Evolutionary conservation across 1,139 yeast species (phyloP).

Genomic region (Yamadazyma taylorii): DNA sequence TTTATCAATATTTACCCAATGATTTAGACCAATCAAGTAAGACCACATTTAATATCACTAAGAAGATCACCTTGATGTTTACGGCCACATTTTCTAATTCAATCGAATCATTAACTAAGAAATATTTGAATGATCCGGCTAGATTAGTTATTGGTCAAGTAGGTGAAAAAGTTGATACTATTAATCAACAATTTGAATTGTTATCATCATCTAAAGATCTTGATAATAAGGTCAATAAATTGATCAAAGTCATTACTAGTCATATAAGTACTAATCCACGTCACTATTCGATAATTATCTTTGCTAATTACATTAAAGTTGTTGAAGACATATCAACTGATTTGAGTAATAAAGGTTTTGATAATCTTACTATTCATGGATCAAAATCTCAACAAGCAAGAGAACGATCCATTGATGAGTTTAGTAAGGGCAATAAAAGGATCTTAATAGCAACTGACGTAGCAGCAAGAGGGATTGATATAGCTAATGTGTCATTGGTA

Average conservation of each 20-base stretch:
- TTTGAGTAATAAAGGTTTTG: conserved; percentile 45
- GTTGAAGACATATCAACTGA: conserved; percentile 65
- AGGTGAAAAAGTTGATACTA: conserved; percentile 64
- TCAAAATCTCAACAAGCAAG: conserved; percentile 85
- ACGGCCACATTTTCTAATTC: conserved; percentile 88
- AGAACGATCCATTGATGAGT: conserved; percentile 69
- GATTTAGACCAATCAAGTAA: conserved; percentile 23
- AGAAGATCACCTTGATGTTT: conserved; percentile 72
- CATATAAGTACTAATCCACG: conserved; percentile 16
- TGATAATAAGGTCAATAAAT: conserved; percentile 25
- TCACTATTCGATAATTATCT: conserved; percentile 63
- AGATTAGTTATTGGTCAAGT: conserved; percentile 65
- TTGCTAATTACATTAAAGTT: conserved; percentile 72
- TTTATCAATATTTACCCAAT: conserved; percentile 51
- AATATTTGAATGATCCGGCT: conserved; percentile 62
- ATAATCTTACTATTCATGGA: conserved; percentile 71
- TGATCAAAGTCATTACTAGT: conserved; percentile 24
- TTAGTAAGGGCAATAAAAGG: conserved; percentile 60
- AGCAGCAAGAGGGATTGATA: conserved; percentile 95
- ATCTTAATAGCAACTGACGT: conserved; percentile 90
- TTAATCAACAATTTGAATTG: conserved; percentile 67
- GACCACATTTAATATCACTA: conserved; percentile 28
- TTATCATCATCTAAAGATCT: conserved; percentile 21
- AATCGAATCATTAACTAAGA: conserved; percentile 63
- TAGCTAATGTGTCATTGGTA: conserved; percentile 81